Evolutionary conservation across 108 stramenopile genomes (phyloP), one percentile per base, ranked within the genome.

Genomic region (Aurantiochytrium sp.): DNA sequence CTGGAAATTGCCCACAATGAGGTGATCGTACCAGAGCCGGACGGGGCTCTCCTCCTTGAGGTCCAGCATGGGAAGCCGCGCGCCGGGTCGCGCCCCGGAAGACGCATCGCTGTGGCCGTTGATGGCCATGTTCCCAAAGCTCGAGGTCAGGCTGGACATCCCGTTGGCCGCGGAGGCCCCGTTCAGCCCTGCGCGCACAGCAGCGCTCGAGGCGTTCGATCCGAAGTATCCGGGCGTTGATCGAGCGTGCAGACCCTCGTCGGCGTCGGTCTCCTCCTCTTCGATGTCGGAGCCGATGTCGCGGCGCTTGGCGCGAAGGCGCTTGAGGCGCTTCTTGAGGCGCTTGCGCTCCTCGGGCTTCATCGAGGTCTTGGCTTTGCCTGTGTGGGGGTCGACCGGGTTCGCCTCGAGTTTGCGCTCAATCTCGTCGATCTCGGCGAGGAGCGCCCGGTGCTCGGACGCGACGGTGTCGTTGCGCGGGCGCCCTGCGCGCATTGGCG

Each of bases 21-120:
- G 39, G 45, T 81, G 45, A 27, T 81, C 73, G 73, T 81, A 81
- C 73, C 73, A 81, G 10, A 30, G 73, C 21, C 45, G 73, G 45
- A 48, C 24, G 10, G 73, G 73, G 73, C 45, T 48, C 1, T 81
- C 73, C 32, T 81, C 73, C 39, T 48, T 48, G 27, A 24, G 42
- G 73, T 81, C 45, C n/a, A 48, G 19, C 39, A 24, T 6, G 8
- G 59, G 59, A 12, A 6, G 59, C 59, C 32, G 27, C 32, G 1
- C 59, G 10, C 0, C 22, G 10, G 12, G 0, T 6, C 1, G 6
- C 8, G 45, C 6, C n/a, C 22, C 59, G 59, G 22, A 17, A 65
- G 53, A 54, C 17, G 22, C 59, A 30, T n/a, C 10, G 10, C 19
- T 3, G 32, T n/a, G 27, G 6, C 59, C 59, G 0, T 32, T n/a